Percentiles rank a stretch among this genome's conserved stretches.
These are phyloP conservation scores for Solanum clarkiae DNA, from an alignment of 257 asterid genomes.

Conservation along the genomic window DNA sequence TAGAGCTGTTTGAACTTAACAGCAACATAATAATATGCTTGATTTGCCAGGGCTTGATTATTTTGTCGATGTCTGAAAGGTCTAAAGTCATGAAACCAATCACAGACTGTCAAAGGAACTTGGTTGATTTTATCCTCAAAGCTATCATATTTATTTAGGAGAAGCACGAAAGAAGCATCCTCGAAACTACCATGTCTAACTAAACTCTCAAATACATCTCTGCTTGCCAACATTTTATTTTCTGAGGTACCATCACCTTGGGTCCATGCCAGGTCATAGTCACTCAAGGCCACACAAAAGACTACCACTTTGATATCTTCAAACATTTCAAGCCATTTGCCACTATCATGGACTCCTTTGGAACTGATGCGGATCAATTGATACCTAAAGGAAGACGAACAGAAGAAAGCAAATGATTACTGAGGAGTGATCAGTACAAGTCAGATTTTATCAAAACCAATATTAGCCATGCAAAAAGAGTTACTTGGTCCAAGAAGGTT, in stretches of 20 bases:
- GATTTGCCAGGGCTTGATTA: constrained; percentile 33
- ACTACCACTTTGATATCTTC: constrained; percentile 29
- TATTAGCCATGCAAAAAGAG: not conserved
- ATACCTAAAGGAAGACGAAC: constrained; percentile 22
- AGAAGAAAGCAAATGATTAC: not conserved
- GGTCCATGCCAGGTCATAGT: constrained; percentile 31
- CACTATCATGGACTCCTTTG: constrained; percentile 18
- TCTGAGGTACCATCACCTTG: constrained; percentile 13
- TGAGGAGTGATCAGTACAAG: not conserved
- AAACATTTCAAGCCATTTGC: constrained; percentile 57
- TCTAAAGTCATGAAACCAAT: constrained; percentile 58
- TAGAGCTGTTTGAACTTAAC: constrained; percentile 46
- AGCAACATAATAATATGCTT: constrained; percentile 52
- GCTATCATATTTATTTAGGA: constrained; percentile 42
- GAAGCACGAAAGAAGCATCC: constrained; percentile 40
- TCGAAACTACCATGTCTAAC: constrained; percentile 25
- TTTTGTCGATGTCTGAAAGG: constrained; percentile 27
- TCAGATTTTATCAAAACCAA: not conserved
- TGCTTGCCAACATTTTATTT: constrained; percentile 44
- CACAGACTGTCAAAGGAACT: constrained; percentile 48
- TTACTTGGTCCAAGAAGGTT: constrained; percentile 33
- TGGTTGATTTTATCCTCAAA: constrained; percentile 42
- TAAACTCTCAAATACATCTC: constrained; percentile 33
- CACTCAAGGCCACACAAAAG: constrained; percentile 44
- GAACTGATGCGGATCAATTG: constrained; percentile 42